Conservation (phyloP, 2,329 filamentous ascomycete species). For the Cladosporium sp. region DNA sequence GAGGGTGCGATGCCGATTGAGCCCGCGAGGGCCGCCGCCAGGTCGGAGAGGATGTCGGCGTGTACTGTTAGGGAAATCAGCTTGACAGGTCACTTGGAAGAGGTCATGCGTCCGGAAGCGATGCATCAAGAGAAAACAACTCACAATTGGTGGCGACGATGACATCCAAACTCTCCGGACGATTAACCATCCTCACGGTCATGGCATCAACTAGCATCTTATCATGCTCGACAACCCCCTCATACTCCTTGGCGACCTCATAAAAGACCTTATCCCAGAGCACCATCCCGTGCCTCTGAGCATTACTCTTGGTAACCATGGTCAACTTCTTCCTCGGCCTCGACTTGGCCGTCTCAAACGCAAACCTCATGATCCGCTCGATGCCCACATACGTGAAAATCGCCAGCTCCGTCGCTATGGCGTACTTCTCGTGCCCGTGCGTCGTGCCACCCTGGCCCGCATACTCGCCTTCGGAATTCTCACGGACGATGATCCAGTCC, state of each 20-base stretch:
- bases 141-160: constrained; percentile 51
- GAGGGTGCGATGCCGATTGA: constrained; percentile 70
- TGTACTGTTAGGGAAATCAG: constrained; percentile 24
- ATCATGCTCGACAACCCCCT: constrained; percentile 39
- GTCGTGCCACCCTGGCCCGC: constrained; percentile 43
- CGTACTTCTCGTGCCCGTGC: constrained; percentile 36
- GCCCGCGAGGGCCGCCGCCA: constrained; percentile 65
- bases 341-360: constrained; percentile 42
- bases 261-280: constrained; percentile 46
- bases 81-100: background rate
- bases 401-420: constrained; percentile 43
- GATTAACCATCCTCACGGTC: constrained; percentile 45
- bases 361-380: constrained; percentile 45
- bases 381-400: constrained; percentile 44
- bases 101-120: background rate
- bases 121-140: background rate
- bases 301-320: constrained; percentile 48
- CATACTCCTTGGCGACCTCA: constrained; percentile 42
- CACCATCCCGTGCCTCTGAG: constrained; percentile 46
- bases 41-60: constrained; percentile 53
- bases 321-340: constrained; percentile 44
- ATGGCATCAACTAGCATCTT: constrained; percentile 50
- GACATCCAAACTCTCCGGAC: constrained; percentile 42
- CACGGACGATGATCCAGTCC: constrained; percentile 46
- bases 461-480: constrained; percentile 47